These are phyloP conservation scores for Saksenaea oblongispora DNA, from an alignment of 371 early-diverging fungal species.

Conservation along the genomic window DNA sequence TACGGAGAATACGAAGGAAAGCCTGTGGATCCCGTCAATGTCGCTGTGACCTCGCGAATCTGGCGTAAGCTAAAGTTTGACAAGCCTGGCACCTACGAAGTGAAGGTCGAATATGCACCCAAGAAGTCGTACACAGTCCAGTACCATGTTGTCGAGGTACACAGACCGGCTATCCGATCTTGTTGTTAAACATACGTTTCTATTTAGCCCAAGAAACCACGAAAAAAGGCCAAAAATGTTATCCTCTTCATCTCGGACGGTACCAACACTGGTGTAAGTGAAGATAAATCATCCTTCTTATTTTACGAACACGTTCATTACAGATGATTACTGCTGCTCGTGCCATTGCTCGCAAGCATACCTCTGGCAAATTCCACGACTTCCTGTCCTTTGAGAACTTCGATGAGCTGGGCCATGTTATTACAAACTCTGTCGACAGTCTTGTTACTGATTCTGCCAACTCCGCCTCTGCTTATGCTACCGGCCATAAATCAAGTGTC, in stretches of 20 bases:
- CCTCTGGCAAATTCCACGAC: conserved; percentile 59
- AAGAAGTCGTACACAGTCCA: conserved; percentile 38
- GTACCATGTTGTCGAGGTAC: conserved; percentile 38
- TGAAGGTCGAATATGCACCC: conserved; percentile 41
- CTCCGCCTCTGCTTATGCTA: conserved; percentile 70
- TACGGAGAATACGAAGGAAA: conserved; percentile 30
- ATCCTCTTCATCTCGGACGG: conserved; percentile 78
- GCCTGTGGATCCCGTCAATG: conserved; percentile 46
- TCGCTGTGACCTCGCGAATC: conserved; percentile 52
- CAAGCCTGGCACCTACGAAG: conserved; percentile 60
- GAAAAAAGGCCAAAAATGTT: conserved; percentile 73
- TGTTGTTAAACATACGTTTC: not conserved
- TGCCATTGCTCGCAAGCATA: conserved; percentile 55
- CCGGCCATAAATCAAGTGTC: conserved; percentile 68
- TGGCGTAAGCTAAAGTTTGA: conserved; percentile 60
- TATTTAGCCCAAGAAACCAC: conserved; percentile 44
- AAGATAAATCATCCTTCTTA: not conserved
- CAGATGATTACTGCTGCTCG: conserved; percentile 65
- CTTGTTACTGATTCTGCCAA: conserved; percentile 80
- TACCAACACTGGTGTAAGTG: conserved; percentile 56
- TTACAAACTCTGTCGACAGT: conserved; percentile 72
- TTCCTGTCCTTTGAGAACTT: conserved; percentile 65
- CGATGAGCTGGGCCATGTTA: conserved; percentile 67
- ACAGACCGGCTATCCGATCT: not conserved
- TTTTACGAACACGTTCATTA: not conserved